A percentile compares a stretch with the other conserved stretches of the same genome.
Evolutionary conservation across 768 basidiomycete genomes (phyloP).

Genomic region (Dacryopinax primogenitus): DNA sequence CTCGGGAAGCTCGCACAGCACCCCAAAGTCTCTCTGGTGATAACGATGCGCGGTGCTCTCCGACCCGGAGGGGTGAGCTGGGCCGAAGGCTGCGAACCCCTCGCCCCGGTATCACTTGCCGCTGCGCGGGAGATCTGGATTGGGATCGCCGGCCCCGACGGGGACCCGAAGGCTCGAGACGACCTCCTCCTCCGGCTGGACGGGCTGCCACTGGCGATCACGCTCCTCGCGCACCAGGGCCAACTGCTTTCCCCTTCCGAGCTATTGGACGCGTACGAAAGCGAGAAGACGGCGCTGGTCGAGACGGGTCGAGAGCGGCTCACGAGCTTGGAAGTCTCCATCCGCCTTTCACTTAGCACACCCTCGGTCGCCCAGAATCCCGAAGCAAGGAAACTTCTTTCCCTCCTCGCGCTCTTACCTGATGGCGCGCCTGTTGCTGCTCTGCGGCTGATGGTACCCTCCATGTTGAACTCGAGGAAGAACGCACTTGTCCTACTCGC

Average conservation of each 20-base stretch:
- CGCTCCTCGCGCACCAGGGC: neutral
- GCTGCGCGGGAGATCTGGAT: constrained; percentile 21
- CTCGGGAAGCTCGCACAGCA: constrained; percentile 21
- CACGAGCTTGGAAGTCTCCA: constrained; percentile 20
- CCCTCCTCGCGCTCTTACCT: constrained; percentile 22
- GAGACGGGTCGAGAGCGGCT: constrained; percentile 11
- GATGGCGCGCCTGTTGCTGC: constrained; percentile 17
- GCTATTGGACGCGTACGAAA: neutral
- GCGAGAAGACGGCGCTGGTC: neutral
- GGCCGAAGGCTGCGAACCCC: neutral
- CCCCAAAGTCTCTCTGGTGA: constrained; percentile 24
- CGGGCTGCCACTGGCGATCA: neutral
- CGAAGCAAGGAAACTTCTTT: constrained; percentile 20
- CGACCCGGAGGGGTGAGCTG: constrained; percentile 11
- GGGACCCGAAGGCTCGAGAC: too few relatives aligned
- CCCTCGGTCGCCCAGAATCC: constrained; percentile 17
- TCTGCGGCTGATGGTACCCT: neutral
- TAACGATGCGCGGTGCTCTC: constrained; percentile 26
- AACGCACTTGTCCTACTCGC: neutral
- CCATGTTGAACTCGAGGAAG: neutral
- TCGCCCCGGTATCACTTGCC: constrained; percentile 12
- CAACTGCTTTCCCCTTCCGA: neutral
- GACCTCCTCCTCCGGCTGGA: neutral
- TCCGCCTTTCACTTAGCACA: constrained; percentile 21
- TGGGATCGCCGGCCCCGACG: constrained; percentile 21